These are phyloP conservation scores for Eucalyptus shirleyi DNA, from an alignment of 345 rosid genomes.

Conservation along the genomic window DNA sequence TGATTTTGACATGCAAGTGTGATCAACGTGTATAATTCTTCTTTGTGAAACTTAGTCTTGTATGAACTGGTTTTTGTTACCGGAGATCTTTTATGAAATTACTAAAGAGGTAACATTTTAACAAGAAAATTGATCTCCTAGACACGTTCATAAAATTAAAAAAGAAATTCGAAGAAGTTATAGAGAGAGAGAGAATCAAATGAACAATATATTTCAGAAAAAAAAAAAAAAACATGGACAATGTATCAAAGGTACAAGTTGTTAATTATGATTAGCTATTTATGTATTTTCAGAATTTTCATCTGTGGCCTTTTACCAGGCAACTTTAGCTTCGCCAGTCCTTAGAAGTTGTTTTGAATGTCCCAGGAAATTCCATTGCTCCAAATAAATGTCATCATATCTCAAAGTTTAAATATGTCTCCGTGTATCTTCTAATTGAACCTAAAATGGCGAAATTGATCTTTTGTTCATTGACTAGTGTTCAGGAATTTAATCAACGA, in stretches of 20 bases:
- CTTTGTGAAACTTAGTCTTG: not conserved
- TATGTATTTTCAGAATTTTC: no score
- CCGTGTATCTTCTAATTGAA: not conserved
- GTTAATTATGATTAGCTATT: no score
- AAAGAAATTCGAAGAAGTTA: not conserved
- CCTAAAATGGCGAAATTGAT: not conserved
- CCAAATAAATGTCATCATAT: not conserved
- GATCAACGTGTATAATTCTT: not conserved
- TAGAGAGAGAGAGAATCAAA: no score
- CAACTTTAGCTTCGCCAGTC: no score
- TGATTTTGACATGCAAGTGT: not conserved
- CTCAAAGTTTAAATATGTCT: not conserved
- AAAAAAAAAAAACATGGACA: no score
- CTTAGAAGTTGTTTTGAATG: not conserved
- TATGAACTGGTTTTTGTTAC: not conserved
- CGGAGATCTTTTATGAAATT: fast-evolving
- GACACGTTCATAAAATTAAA: not conserved
- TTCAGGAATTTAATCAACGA: not conserved
- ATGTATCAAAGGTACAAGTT: no score
- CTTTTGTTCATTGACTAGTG: not conserved
- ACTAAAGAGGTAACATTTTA: not conserved
- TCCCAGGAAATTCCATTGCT: not conserved
- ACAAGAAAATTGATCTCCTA: not conserved
- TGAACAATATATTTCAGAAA: no score
- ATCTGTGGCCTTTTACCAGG: no score